phyloP scores from a whole-genome alignment of 495 filamentous ascomycete species.

The Lepidopterella palustris region DNA sequence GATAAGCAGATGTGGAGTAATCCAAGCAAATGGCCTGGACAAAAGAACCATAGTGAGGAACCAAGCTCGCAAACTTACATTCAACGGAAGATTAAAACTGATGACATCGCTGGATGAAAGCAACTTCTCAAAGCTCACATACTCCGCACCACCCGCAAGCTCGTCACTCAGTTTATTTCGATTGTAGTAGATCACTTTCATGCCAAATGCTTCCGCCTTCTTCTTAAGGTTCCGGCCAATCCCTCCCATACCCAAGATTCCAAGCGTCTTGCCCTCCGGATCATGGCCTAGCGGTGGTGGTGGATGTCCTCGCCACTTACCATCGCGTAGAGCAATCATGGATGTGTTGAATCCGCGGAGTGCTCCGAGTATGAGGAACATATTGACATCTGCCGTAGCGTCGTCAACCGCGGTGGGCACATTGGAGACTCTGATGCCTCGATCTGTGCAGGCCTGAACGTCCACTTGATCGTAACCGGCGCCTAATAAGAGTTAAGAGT shows the following conservation, averaged over 20 bases:
- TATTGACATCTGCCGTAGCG: slow-evolving; percentile 68
- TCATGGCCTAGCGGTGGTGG: slow-evolving; percentile 51
- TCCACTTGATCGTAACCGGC: slow-evolving; percentile 83
- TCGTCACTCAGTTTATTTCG: slow-evolving; percentile 48
- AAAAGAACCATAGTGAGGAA: not conserved
- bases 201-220: slow-evolving; percentile 61
- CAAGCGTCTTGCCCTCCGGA: slow-evolving; percentile 59
- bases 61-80: slow-evolving; percentile 45
- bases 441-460: slow-evolving; percentile 57
- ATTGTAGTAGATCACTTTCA: slow-evolving; percentile 63
- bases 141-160: slow-evolving; percentile 53
- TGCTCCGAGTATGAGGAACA: slow-evolving; percentile 74
- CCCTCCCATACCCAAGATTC: slow-evolving; percentile 47
- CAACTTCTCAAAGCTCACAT: slow-evolving; percentile 64
- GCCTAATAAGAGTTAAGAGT: slow-evolving; percentile 34
- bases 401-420: slow-evolving; percentile 75
- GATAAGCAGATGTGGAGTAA: too few relatives aligned
- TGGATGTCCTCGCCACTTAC: slow-evolving; percentile 50
- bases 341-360: slow-evolving; percentile 62
- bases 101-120: slow-evolving; percentile 62
- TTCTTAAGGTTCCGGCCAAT: slow-evolving; percentile 62
- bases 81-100: slow-evolving; percentile 69
- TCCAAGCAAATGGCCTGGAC: not conserved
- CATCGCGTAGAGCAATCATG: slow-evolving; percentile 54
- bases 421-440: slow-evolving; percentile 65